A percentile compares a stretch with the other conserved stretches of the same genome.
Evolutionary conservation across 1,139 yeast species (phyloP).

Genomic region (Hansenula sp.): DNA sequence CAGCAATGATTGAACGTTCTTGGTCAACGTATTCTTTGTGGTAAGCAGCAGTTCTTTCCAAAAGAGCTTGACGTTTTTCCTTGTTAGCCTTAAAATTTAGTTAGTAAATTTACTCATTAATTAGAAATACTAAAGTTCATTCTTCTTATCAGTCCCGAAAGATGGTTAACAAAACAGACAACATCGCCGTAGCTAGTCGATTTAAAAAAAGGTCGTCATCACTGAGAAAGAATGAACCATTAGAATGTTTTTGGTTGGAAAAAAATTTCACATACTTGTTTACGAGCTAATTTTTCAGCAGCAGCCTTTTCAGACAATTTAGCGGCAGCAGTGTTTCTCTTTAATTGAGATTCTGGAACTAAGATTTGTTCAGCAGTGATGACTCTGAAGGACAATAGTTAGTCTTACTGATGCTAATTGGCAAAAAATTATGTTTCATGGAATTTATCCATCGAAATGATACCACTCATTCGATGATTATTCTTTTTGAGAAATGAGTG

Average conservation of each 20-base stretch:
- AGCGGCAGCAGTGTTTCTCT: constrained; percentile 90
- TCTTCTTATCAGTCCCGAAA: constrained; percentile 88
- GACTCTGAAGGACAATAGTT: constrained; percentile 15
- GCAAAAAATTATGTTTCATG: too few species aligned
- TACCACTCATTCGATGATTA: constrained; percentile 25
- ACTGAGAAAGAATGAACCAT: constrained; percentile 36
- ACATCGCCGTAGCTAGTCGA: constrained; percentile 88
- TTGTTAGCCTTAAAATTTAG: constrained; percentile 54
- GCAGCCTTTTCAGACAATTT: constrained; percentile 84
- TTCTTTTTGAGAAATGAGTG: too few species aligned
- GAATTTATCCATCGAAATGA: constrained; percentile 21
- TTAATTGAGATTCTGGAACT: constrained; percentile 91
- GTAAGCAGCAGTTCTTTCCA: constrained; percentile 98
- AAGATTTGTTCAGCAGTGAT: constrained; percentile 33
- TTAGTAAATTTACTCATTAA: neutral
- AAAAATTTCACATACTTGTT: constrained; percentile 68
- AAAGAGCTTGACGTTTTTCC: constrained; percentile 93
- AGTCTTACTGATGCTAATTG: neutral
- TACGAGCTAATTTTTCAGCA: constrained; percentile 82
- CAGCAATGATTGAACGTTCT: constrained; percentile 87
- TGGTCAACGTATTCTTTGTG: constrained; percentile 94
- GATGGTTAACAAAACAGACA: constrained; percentile 96
- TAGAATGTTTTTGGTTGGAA: neutral
- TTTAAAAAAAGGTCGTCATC: constrained; percentile 59
- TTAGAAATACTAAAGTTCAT: neutral